phyloP scores from a whole-genome alignment of 306 rosid genomes.

The Cucumis melo region DNA sequence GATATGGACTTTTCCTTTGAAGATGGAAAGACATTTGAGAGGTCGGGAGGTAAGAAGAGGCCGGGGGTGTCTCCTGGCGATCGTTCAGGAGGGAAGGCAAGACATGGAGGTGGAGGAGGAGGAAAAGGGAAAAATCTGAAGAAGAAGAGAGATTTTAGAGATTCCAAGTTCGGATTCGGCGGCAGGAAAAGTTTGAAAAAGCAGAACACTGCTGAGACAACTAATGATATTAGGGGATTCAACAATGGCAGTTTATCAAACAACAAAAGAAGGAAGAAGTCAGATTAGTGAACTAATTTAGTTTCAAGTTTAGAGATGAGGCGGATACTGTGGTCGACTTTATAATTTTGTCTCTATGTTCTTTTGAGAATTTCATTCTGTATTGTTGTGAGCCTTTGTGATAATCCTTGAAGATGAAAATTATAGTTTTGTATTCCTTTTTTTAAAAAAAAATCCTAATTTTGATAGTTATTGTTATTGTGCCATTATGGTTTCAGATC shows the following conservation, averaged over 20 bases:
- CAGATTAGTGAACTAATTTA: neutral
- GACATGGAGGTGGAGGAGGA: constrained; percentile 8
- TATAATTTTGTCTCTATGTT: neutral
- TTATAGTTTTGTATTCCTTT: too few relatives aligned
- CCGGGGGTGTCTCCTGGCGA: constrained; percentile 63
- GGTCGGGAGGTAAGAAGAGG: constrained; percentile 51
- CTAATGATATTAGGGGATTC: constrained; percentile 33
- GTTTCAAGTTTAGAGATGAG: neutral
- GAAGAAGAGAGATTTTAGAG: constrained; percentile 41
- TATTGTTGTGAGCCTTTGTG: neutral
- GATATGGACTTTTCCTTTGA: constrained; percentile 39
- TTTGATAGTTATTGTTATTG: too few relatives aligned
- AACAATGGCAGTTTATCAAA: constrained; percentile 20
- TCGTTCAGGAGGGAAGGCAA: constrained; percentile 67
- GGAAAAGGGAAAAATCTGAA: constrained; percentile 26
- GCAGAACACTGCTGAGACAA: constrained; percentile 60
- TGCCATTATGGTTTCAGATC: too few relatives aligned
- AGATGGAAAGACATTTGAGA: constrained; percentile 61
- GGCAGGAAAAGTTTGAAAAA: constrained; percentile 57
- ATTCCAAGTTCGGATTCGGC: constrained; percentile 75
- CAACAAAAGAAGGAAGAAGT: constrained; percentile 56
- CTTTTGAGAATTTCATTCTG: neutral
- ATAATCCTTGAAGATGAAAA: too few relatives aligned
- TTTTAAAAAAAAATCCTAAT: too few relatives aligned
- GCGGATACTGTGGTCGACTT: too few relatives aligned